These are phyloP conservation scores for Pterocarpus santalinus DNA, from an alignment of 306 rosid species.

Conservation along the genomic window DNA sequence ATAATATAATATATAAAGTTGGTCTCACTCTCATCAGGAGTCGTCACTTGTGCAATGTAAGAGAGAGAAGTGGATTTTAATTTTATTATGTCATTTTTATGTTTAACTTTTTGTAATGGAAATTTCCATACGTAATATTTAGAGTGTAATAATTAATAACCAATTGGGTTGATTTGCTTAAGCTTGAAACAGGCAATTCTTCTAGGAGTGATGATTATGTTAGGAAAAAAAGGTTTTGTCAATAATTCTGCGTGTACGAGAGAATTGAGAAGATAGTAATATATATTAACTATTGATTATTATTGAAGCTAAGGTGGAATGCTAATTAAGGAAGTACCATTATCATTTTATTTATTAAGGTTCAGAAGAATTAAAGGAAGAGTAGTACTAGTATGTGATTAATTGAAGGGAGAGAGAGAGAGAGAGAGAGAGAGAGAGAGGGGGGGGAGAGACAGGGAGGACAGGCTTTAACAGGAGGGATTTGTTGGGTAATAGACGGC, in stretches of 20 bases:
- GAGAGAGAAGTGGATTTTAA: constrained; percentile 30
- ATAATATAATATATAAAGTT: constrained; percentile 44
- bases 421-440: constrained; percentile 45
- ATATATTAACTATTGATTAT: no score
- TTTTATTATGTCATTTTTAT: not conserved
- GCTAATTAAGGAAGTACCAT: no score
- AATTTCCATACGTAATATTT: constrained; percentile 4
- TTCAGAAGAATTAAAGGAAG: no score
- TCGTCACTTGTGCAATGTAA: constrained; percentile 60
- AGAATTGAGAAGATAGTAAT: no score
- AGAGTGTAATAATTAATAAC: constrained; percentile 7
- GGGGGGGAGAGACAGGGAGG: constrained; percentile 50
- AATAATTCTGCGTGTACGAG: constrained; percentile 26
- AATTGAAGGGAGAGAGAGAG: constrained; percentile 33
- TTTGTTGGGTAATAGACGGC: constrained; percentile 73
- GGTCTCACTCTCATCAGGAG: constrained; percentile 47
- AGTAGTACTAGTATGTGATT: not conserved
- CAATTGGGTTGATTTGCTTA: constrained; percentile 35
- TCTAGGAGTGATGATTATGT: constrained; percentile 36
- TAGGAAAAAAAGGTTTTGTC: constrained; percentile 14
- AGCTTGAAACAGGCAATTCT: constrained; percentile 35
- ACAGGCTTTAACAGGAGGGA: constrained; percentile 67
- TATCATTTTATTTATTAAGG: no score
- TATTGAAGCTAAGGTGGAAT: no score
- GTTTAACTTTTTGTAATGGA: not conserved